phyloP scores from a whole-genome alignment of 352 stramenopile genomes.

The Phytophthora constricta region DNA sequence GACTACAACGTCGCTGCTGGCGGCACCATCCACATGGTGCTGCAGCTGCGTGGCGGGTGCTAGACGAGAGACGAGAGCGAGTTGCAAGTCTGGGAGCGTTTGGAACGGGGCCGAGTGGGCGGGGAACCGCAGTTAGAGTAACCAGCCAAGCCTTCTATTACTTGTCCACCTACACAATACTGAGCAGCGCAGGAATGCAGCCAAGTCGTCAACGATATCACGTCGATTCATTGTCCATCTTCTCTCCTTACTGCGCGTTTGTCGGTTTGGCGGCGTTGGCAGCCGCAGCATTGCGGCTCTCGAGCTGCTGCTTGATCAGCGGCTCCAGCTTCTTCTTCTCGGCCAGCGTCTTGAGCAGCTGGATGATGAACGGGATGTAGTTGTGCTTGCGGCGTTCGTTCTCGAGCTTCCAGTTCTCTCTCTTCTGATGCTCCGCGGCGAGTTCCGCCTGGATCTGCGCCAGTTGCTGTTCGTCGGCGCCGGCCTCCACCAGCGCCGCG shows the following conservation, averaged over 20 bases:
- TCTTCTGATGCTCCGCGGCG: slow-evolving; percentile 69
- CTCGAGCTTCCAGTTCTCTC: slow-evolving; percentile 87
- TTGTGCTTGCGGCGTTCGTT: slow-evolving; percentile 96
- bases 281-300: slow-evolving; percentile 22
- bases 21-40: slow-evolving; percentile 99
- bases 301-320: slow-evolving; percentile 76
- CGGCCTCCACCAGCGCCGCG: slow-evolving; percentile 39
- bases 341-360: slow-evolving; percentile 93
- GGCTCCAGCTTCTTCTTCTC: slow-evolving; percentile 87
- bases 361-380: slow-evolving; percentile 96
- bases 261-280: slow-evolving; percentile 27
- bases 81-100: slow-evolving; percentile 4
- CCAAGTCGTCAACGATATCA: slow-evolving; percentile 18
- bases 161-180: slow-evolving; percentile 2
- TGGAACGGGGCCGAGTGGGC: slow-evolving; percentile 1
- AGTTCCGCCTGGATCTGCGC: slow-evolving; percentile 62
- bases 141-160: slow-evolving; percentile 17
- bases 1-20: slow-evolving; percentile 97
- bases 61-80: slow-evolving; percentile 37
- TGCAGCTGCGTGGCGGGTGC: slow-evolving; percentile 95
- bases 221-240: too few species aligned
- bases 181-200: slow-evolving; percentile 20
- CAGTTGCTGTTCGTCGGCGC: slow-evolving; percentile 42
- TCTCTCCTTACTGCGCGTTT: slow-evolving; percentile 23
- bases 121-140: slow-evolving; percentile 35